phyloP scores from a whole-genome alignment of 1,284 basidiomycete genomes.

The Agaricales sp. region DNA sequence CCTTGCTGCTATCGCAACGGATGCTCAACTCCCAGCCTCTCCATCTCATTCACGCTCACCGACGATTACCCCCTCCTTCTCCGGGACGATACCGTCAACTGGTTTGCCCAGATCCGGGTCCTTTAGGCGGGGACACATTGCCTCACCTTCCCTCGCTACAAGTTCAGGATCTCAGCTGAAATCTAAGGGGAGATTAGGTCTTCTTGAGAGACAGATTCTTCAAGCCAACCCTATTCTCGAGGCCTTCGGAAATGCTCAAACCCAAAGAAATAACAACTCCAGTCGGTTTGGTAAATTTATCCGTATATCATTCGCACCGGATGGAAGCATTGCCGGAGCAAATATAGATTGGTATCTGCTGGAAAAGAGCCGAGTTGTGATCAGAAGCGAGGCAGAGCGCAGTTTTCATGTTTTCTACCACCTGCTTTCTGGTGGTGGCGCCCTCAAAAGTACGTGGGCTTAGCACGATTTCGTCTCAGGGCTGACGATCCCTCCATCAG shows the following conservation, averaged over 20 bases:
- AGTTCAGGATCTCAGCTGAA: constrained; percentile 33
- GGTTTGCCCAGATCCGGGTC: constrained; percentile 52
- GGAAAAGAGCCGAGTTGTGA: constrained; percentile 94
- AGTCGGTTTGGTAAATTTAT: constrained; percentile 99
- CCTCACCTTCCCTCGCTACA: constrained; percentile 30
- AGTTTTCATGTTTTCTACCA: constrained; percentile 99
- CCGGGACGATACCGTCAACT: constrained; percentile 38
- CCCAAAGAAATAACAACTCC: constrained; percentile 97
- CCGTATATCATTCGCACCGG: constrained; percentile 88
- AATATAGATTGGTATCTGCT: constrained; percentile 99
- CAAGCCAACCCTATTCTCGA: constrained; percentile 98
- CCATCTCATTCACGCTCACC: constrained; percentile 53
- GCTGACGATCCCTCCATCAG: constrained; percentile 26
- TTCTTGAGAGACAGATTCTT: constrained; percentile 93
- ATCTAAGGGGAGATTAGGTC: constrained; percentile 66
- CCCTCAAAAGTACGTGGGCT: constrained; percentile 46
- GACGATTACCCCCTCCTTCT: constrained; percentile 36
- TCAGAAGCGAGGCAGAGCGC: constrained; percentile 82
- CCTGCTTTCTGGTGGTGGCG: constrained; percentile 56
- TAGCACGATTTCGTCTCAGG: background rate
- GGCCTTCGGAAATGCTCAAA: constrained; percentile 98
- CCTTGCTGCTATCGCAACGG: constrained; percentile 92
- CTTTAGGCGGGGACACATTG: constrained; percentile 31
- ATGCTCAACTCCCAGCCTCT: constrained; percentile 48
- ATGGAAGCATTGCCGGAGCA: constrained; percentile 94